phyloP scores from a whole-genome alignment of 1,284 basidiomycete genomes.

The Ganoderma sinense region DNA sequence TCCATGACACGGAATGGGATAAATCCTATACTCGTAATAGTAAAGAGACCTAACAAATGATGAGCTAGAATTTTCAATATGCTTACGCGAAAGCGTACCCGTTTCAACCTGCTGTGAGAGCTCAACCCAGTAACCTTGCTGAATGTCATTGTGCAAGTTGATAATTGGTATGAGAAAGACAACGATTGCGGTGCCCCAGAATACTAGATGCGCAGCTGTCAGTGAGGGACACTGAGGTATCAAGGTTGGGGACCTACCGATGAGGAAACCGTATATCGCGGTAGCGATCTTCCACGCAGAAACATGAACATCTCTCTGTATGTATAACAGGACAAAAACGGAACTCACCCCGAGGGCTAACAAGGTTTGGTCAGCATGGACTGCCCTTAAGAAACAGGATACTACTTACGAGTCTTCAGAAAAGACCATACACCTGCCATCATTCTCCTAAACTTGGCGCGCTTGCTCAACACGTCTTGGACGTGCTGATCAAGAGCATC shows the following conservation, averaged over 20 bases:
- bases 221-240: not conserved
- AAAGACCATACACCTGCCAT: constrained; percentile 84
- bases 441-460: constrained; percentile 66
- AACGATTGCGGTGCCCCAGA: constrained; percentile 83
- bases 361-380: not conserved
- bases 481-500: constrained; percentile 83
- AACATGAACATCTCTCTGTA: not conserved
- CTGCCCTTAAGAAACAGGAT: not conserved
- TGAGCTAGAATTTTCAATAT: not conserved
- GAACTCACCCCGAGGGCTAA: constrained; percentile 3
- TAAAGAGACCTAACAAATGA: constrained; percentile 68
- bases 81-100: constrained; percentile 47
- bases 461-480: constrained; percentile 75
- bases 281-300: constrained; percentile 61
- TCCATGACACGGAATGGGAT: constrained; percentile 81
- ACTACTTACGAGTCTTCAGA: constrained; percentile 68
- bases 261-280: constrained; percentile 82
- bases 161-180: constrained; percentile 77
- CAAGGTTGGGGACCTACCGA: constrained; percentile 52
- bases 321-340: not conserved
- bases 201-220: constrained; percentile 49
- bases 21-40: constrained; percentile 77
- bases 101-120: constrained; percentile 82
- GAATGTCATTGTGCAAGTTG: constrained; percentile 69
- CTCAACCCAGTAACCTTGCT: constrained; percentile 80